phyloP scores from a whole-genome alignment of 2,329 filamentous ascomycete species.

The Cercospora beticola region DNA sequence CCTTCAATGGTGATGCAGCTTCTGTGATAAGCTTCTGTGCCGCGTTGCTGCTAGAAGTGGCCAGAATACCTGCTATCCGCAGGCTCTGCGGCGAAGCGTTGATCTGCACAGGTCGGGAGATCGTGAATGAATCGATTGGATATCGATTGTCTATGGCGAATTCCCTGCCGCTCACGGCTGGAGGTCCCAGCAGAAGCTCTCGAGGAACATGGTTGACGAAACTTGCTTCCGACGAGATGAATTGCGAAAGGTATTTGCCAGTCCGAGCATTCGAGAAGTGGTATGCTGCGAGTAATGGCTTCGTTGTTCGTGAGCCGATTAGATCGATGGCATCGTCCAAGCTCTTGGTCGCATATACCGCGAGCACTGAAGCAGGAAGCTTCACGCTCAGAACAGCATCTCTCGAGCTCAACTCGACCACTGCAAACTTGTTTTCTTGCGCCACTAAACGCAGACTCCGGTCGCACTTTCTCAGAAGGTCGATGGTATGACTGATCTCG shows the following conservation, averaged over 20 bases:
- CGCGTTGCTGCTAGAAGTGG: slow-evolving; percentile 10
- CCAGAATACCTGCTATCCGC: slow-evolving; percentile 11
- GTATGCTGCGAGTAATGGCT: slow-evolving; percentile 48
- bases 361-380: slow-evolving; percentile 44
- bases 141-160: slow-evolving; percentile 42
- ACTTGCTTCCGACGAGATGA: slow-evolving; percentile 51
- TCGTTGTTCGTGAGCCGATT: slow-evolving; percentile 26
- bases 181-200: slow-evolving; percentile 51
- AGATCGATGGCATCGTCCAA: slow-evolving; percentile 58
- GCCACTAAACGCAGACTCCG: slow-evolving; percentile 22
- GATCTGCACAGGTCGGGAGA: slow-evolving; percentile 46
- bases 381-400: slow-evolving; percentile 36
- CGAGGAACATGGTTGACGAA: slow-evolving; percentile 60
- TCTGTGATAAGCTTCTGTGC: slow-evolving; percentile 26
- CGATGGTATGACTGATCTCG: slow-evolving; percentile 6
- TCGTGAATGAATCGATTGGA: slow-evolving; percentile 46
- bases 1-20: slow-evolving; percentile 28
- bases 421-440: slow-evolving; percentile 27
- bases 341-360: slow-evolving; percentile 50
- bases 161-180: slow-evolving; percentile 37
- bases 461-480: slow-evolving; percentile 16
- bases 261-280: slow-evolving; percentile 52
- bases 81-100: slow-evolving; percentile 14
- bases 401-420: slow-evolving; percentile 29
- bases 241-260: slow-evolving; percentile 62